Percentiles rank a stretch among this genome's conserved stretches.
These are phyloP conservation scores for Trametes versicolor DNA, from an alignment of 1,284 basidiomycete genomes.

Conservation along the genomic window DNA sequence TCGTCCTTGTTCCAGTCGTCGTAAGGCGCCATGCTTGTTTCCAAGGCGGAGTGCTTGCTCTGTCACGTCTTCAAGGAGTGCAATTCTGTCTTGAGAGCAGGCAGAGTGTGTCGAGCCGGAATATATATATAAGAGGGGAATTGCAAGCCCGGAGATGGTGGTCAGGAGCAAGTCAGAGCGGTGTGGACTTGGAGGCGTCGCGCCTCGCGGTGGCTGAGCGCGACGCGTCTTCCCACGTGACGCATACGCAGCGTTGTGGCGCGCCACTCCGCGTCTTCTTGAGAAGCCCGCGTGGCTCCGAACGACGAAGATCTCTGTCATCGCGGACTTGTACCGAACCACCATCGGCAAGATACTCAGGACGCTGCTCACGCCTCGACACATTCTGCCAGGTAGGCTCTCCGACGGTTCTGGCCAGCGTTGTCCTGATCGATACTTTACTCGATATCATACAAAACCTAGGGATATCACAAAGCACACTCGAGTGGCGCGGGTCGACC, in stretches of 20 bases:
- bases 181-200: neutral
- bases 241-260: constrained; percentile 15
- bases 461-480: too few relatives aligned
- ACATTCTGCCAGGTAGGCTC: too few relatives aligned
- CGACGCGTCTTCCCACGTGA: constrained; percentile 35
- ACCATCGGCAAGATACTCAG: neutral
- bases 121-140: neutral
- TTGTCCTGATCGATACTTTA: too few relatives aligned
- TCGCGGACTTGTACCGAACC: constrained; percentile 6
- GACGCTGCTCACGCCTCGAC: too few relatives aligned
- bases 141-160: neutral
- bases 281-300: neutral
- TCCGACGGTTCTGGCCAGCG: too few relatives aligned
- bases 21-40: constrained; percentile 59
- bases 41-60: neutral
- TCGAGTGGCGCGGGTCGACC: too few relatives aligned
- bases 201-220: constrained; percentile 21
- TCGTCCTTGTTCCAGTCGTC: constrained; percentile 81
- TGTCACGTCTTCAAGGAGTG: neutral
- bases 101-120: neutral
- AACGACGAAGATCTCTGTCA: constrained; percentile 1
- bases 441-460: too few relatives aligned
- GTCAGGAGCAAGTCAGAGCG: neutral
- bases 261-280: neutral
- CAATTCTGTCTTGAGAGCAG: neutral